These are phyloP conservation scores for Haberlea rhodopensis DNA, from an alignment of 257 asterid genomes.

Conservation along the genomic window DNA sequence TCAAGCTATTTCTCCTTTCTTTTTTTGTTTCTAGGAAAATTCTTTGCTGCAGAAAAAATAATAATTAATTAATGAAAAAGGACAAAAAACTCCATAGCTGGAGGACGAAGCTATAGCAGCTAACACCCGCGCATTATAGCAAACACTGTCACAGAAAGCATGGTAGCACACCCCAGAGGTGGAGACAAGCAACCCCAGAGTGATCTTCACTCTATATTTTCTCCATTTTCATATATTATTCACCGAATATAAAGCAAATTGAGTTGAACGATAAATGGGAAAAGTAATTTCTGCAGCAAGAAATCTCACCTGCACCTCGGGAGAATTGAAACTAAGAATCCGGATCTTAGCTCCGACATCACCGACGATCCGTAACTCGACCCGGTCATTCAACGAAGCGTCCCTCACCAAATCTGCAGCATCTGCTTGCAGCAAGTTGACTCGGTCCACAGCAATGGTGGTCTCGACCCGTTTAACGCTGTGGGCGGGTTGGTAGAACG, in stretches of 20 bases:
- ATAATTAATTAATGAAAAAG: too few species aligned
- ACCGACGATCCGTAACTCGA: conserved; percentile 80
- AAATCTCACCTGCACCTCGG: conserved; percentile 81
- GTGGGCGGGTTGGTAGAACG: conserved; percentile 80
- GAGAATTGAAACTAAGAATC: conserved; percentile 79
- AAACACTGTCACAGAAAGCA: conserved; percentile 10
- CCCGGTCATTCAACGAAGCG: conserved; percentile 80
- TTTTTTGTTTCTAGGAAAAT: too few species aligned
- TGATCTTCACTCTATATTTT: neutral
- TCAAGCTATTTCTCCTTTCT: too few species aligned
- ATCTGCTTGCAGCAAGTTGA: conserved; percentile 71
- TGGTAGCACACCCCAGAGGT: conserved; percentile 22
- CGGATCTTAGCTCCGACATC: conserved; percentile 96
- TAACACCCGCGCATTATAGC: conserved; percentile 15
- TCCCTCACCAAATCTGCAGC: conserved; percentile 79
- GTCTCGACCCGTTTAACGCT: conserved; percentile 61
- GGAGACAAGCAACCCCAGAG: conserved; percentile 20
- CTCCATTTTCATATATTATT: conserved; percentile 14
- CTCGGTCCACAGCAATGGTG: conserved; percentile 77
- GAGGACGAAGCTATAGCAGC: too few species aligned
- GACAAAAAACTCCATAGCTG: neutral
- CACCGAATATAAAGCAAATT: neutral
- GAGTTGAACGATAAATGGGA: neutral
- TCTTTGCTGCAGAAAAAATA: too few species aligned
- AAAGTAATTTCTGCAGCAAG: neutral